Base-by-base conservation (phyloP, 139 green algal species). In the Tetradesmus obliquus region DNA sequence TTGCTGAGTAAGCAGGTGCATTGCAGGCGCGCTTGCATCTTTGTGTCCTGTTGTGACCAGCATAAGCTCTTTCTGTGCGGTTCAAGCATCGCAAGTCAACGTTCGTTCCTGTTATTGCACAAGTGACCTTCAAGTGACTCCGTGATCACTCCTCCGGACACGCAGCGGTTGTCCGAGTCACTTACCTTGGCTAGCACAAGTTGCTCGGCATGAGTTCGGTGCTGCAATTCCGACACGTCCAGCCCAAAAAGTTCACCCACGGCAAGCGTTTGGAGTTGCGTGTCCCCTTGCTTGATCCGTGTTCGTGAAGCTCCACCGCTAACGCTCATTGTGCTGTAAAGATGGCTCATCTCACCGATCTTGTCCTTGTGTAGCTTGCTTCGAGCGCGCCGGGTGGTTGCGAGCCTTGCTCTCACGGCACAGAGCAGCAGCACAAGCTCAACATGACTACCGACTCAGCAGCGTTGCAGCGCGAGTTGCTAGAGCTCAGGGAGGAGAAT, bases 401-500 rank as follows among this genome's bases (percentile, higher is more conserved):
- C 66, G n/a, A 19, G 66, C 66, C 66, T 76, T 17, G 17, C 66
- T 6, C 15, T 24, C 17, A 76, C n/a, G 66, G 15, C 17, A 76
- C 66, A 76, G 17, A 76, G 66, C 66, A 76, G 66, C 66, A 71
- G 60, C 60, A 71, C 10, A 15, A 24, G 66, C 66, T 24, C 7
- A 76, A 76, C 66, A 76, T 76, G 66, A 24, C 66, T 76, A 76
- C 66, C 66, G 17, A 76, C 5, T 17, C 66, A 76, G 66, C 66
- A 24, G 66, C 66, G 66, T 76, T 76, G 66, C 66, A 85, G 51
- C 45, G 80, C 17, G 51, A 85, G 80, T 2, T 85, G 15, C 15
- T n/a, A 3, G 80, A 57, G 80, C 85, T 89, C 3, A 81, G 66
- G 45, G 62, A 89, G 45, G 85, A 89, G 19, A 89, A 89, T 20